phyloP scores from a whole-genome alignment of 2,329 filamentous ascomycete genomes.

The Fusarium irregulare region DNA sequence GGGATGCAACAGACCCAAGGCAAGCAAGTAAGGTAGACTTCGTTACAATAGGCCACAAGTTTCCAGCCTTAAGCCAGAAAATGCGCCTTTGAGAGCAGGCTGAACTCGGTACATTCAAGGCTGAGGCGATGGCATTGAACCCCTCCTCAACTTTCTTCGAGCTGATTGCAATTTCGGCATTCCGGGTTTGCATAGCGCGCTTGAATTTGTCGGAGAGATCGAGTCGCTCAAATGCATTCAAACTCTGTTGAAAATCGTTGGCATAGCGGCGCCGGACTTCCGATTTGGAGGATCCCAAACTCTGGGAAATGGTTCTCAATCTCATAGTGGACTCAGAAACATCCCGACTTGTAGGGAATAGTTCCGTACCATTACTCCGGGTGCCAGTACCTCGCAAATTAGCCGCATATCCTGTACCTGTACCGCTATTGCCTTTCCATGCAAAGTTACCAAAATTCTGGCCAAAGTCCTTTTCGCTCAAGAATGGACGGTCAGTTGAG shows the following conservation, averaged over 20 bases:
- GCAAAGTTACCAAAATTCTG: background rate
- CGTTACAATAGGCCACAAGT: slow-evolving; percentile 41
- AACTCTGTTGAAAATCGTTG: slow-evolving; percentile 34
- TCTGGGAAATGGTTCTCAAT: slow-evolving; percentile 20
- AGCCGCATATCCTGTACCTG: background rate
- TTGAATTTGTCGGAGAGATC: slow-evolving; percentile 6
- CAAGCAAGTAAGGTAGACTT: slow-evolving; percentile 34
- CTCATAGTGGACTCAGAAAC: slow-evolving; percentile 7
- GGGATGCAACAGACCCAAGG: slow-evolving; percentile 24
- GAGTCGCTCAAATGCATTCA: slow-evolving; percentile 33
- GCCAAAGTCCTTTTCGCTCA: slow-evolving; percentile 16
- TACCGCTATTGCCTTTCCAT: slow-evolving; percentile 6
- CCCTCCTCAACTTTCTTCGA: slow-evolving; percentile 3
- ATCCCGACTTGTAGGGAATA: slow-evolving; percentile 13
- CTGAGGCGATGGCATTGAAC: slow-evolving; percentile 18
- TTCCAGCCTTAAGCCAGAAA: slow-evolving; percentile 40
- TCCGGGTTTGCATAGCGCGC: background rate
- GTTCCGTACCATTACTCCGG: background rate
- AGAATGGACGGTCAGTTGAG: slow-evolving; percentile 15
- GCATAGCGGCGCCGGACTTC: slow-evolving; percentile 37
- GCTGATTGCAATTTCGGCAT: slow-evolving; percentile 8
- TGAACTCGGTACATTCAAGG: slow-evolving; percentile 15
- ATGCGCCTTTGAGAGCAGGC: slow-evolving; percentile 26
- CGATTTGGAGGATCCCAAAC: slow-evolving; percentile 28
- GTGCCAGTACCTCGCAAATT: background rate